These are phyloP conservation scores for Penicillium digitatum DNA, from an alignment of 2,329 filamentous ascomycete species.

Conservation along the genomic window DNA sequence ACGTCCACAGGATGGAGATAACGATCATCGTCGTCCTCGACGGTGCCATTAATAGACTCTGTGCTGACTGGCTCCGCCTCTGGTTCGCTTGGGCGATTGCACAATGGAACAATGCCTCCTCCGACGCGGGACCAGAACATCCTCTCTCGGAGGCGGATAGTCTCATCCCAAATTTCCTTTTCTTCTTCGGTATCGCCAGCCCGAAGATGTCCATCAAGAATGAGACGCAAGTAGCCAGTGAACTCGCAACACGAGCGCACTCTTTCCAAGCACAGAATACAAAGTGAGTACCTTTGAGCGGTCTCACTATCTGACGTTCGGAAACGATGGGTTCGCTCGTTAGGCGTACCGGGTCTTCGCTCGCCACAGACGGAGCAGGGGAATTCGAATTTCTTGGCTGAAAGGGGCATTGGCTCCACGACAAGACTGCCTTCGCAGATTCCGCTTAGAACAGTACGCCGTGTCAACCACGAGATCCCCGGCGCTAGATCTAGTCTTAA, in stretches of 20 bases:
- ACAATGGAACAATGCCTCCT: constrained; percentile 77
- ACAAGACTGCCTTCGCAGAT: constrained; percentile 82
- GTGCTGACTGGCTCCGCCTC: constrained; percentile 16
- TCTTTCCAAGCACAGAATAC: constrained; percentile 77
- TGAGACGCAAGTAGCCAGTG: constrained; percentile 81
- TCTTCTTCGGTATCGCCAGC: constrained; percentile 79
- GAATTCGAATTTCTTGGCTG: constrained; percentile 50
- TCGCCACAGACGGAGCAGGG: constrained; percentile 90
- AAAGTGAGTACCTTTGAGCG: constrained; percentile 84
- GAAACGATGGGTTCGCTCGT: constrained; percentile 81
- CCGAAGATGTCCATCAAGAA: constrained; percentile 89
- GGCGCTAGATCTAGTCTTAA: constrained; percentile 84
- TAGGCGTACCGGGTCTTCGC: constrained; percentile 63
- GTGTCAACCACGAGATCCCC: constrained; percentile 87
- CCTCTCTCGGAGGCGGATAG: constrained; percentile 78
- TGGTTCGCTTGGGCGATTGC: constrained; percentile 28
- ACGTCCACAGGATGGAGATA: constrained; percentile 10
- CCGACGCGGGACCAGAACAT: constrained; percentile 97
- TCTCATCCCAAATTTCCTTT: constrained; percentile 90
- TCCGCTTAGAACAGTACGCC: constrained; percentile 75
- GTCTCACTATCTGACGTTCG: constrained; percentile 80
- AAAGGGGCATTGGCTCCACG: constrained; percentile 77
- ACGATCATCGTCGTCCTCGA: background rate
- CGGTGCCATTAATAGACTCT: constrained; percentile 1
- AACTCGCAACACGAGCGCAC: constrained; percentile 89